Evolutionary conservation across 169 alveolate species (phyloP).

Genomic region (Hepatocystis sp.): DNA sequence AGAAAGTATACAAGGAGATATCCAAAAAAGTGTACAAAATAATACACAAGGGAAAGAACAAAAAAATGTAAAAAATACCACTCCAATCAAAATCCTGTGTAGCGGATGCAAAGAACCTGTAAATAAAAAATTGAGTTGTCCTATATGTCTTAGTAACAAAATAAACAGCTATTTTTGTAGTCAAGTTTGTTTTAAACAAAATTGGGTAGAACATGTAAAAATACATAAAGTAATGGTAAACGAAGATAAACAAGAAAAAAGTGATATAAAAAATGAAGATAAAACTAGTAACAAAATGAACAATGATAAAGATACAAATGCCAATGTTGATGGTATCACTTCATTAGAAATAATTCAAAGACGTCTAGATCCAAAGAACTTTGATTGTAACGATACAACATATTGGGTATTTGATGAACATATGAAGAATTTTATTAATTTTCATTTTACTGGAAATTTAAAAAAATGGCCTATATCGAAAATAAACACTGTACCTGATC

Average conservation of each 20-base stretch:
- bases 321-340: too few relatives aligned
- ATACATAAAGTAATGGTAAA: slow-evolving; percentile 87
- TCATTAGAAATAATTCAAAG: too few relatives aligned
- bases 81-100: slow-evolving; percentile 58
- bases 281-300: neutral
- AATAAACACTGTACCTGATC: slow-evolving; percentile 93
- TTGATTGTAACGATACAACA: slow-evolving; percentile 21
- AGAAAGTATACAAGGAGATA: neutral
- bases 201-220: slow-evolving; percentile 93
- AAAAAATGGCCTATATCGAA: slow-evolving; percentile 94
- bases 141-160: slow-evolving; percentile 79
- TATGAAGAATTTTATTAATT: slow-evolving; percentile 84
- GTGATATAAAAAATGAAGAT: neutral
- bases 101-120: slow-evolving; percentile 77
- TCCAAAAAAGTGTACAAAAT: neutral
- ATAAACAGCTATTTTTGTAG: slow-evolving; percentile 93
- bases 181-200: slow-evolving; percentile 95
- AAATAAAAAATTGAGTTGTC: slow-evolving; percentile 81
- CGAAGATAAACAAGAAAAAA: slow-evolving; percentile 6
- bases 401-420: slow-evolving; percentile 27
- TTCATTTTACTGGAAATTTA: slow-evolving; percentile 93
- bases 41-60: neutral
- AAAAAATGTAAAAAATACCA: neutral
- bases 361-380: slow-evolving; percentile 32
- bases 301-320: too few relatives aligned